phyloP scores from a whole-genome alignment of 495 filamentous ascomycete species.

The Podospora tetraspora region DNA sequence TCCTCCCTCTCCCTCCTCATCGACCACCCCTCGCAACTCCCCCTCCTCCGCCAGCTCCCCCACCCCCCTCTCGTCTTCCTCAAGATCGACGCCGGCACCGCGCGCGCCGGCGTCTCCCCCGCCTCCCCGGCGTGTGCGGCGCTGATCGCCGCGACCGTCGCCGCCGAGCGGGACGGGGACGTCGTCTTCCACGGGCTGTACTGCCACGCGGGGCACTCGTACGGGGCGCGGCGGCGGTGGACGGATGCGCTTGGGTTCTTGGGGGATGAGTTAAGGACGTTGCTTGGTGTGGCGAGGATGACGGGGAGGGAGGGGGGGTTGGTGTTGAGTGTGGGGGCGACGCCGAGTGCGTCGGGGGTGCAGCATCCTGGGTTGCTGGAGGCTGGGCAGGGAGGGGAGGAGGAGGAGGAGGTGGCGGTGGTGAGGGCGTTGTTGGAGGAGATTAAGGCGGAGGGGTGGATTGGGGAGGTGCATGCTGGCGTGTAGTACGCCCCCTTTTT shows the following conservation, averaged over 20 bases:
- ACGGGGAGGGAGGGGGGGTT: slow-evolving; percentile 35
- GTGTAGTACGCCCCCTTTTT: slow-evolving; percentile 26
- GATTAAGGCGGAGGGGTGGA: slow-evolving; percentile 17
- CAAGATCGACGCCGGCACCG: slow-evolving; percentile 74
- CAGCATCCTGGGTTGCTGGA: slow-evolving; percentile 31
- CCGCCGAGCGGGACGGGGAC: slow-evolving; percentile 33
- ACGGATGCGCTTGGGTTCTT: slow-evolving; percentile 51
- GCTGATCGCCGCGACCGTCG: slow-evolving; percentile 48
- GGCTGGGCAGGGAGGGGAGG: not conserved
- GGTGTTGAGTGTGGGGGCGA: slow-evolving; percentile 71
- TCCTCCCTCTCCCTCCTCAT: slow-evolving; percentile 60
- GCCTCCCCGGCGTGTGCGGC: slow-evolving; percentile 44
- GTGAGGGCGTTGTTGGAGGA: slow-evolving; percentile 7
- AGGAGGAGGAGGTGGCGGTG: slow-evolving; percentile 7
- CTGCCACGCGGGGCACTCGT: slow-evolving; percentile 74
- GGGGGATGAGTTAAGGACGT: slow-evolving; percentile 54
- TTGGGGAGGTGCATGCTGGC: slow-evolving; percentile 34
- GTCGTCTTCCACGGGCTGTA: slow-evolving; percentile 62
- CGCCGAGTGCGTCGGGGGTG: slow-evolving; percentile 65
- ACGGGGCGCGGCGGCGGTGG: slow-evolving; percentile 48
- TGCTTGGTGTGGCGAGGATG: slow-evolving; percentile 44
- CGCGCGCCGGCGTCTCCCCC: slow-evolving; percentile 64
- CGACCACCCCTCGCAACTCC: slow-evolving; percentile 63
- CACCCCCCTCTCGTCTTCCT: slow-evolving; percentile 56
- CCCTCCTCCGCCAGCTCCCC: slow-evolving; percentile 39